Evolutionary conservation across 768 basidiomycete genomes (phyloP), one percentile per base, ranked within the genome.

Genomic region (Amanita polypyramis): DNA sequence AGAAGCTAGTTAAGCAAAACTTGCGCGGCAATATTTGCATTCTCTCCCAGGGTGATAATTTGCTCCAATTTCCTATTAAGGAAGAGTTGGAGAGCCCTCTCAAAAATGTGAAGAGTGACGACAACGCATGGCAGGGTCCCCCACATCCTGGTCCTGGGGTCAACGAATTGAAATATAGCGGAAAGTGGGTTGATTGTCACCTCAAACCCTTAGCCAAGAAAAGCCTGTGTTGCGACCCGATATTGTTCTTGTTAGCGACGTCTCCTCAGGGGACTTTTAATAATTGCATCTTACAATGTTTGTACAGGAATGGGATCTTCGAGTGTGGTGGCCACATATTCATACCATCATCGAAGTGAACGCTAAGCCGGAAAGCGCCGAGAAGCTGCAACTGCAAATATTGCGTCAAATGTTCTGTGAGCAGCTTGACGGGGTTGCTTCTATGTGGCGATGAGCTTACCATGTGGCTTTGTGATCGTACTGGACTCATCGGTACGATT

Each of bases 331-430:
- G 32, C 6, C 19, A 17, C 32, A 43, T 9, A 20, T 32, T 14
- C 27, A 41, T 35, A 35, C 30, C 29, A 23, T 32, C 15, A 23
- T 43, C n/a, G 42, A 30, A 15, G 25, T 43, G 21, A 43, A 43
- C 12, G 15, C 25, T 19, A 19, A 11, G n/a, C 25, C 25, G 3
- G 20, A 21, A 27, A 14, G n/a, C 25, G 7, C 25, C 1, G 25
- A 43, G 2, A 19, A 43, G 9, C 21, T 43, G 25, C 53, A 52
- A 39, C 11, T 49, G 40, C 15, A 8, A n/a, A 3, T 53, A 55
- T 20, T 53, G 48, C 52, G 42, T 10, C 52, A 48, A n/a, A 29
- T 53, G 25, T 41, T 54, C 19, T 27, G 35, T 4, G 51, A 54
- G 42, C 54, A 52, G 30, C 40, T 49, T 11, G 54, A 54, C 40